Conservation (phyloP, 1,284 basidiomycete genomes). For the Ganoderma sinense region DNA sequence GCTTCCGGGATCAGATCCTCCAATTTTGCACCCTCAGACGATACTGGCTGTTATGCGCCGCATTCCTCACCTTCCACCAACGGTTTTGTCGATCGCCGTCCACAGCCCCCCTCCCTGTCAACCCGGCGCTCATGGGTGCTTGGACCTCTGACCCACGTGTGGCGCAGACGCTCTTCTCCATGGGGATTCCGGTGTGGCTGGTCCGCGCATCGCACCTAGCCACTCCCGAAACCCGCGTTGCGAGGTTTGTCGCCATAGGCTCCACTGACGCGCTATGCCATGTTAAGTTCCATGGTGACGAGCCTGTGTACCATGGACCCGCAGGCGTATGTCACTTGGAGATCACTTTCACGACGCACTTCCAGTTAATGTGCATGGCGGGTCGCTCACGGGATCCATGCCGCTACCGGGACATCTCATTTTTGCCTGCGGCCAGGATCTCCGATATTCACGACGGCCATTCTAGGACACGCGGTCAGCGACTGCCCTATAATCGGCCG, state of each 20-base stretch:
- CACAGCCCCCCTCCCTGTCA: background rate
- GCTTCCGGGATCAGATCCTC: background rate
- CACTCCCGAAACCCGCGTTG: background rate
- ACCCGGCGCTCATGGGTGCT: background rate
- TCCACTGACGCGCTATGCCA: background rate
- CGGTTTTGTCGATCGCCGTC: no score
- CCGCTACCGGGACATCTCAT: background rate
- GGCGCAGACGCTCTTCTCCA: background rate
- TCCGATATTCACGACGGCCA: background rate
- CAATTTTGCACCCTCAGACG: background rate
- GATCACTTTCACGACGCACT: background rate
- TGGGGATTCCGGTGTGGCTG: slow-evolving; percentile 13
- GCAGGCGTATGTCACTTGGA: background rate
- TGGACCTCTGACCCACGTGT: background rate
- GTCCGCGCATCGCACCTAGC: background rate
- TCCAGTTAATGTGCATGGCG: background rate
- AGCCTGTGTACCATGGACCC: background rate
- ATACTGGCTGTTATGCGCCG: background rate
- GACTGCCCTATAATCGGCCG: background rate
- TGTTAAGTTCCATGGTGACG: background rate
- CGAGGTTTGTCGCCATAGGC: no score
- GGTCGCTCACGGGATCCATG: background rate
- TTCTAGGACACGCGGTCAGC: background rate
- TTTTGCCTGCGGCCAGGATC: background rate
- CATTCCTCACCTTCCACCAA: background rate